These are phyloP conservation scores for Theileria sp. DNA, from an alignment of 169 alveolate genomes.

Conservation along the genomic window DNA sequence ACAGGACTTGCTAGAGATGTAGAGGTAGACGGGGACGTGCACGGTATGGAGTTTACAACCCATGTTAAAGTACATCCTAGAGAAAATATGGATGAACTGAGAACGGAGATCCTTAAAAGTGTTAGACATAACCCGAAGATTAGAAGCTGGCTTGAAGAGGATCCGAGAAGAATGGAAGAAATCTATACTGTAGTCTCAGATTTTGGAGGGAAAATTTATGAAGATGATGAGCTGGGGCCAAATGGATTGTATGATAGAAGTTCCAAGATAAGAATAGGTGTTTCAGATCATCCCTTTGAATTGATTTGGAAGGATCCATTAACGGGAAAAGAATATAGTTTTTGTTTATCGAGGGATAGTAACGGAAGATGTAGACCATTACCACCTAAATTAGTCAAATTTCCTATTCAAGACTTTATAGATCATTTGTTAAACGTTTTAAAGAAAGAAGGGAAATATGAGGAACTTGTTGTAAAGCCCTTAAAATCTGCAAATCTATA, in stretches of 20 bases:
- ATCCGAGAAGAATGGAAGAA: slow-evolving; percentile 41
- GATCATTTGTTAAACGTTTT: slow-evolving; percentile 22
- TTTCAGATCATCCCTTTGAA: slow-evolving; percentile 57
- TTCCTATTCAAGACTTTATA: slow-evolving; percentile 37
- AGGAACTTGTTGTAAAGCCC: slow-evolving; percentile 22
- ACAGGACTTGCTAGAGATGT: slow-evolving; percentile 25
- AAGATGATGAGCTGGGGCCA: slow-evolving; percentile 48
- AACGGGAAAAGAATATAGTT: slow-evolving; percentile 34
- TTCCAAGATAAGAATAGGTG: slow-evolving; percentile 46
- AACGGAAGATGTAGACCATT: slow-evolving; percentile 59
- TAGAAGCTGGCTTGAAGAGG: slow-evolving; percentile 19
- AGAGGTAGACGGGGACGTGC: slow-evolving; percentile 56
- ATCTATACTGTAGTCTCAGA: slow-evolving; percentile 47
- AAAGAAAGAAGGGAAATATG: slow-evolving; percentile 27
- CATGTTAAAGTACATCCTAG: slow-evolving; percentile 56
- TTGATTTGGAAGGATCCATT: slow-evolving; percentile 47
- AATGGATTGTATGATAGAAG: slow-evolving; percentile 30
- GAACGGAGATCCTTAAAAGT: slow-evolving; percentile 21
- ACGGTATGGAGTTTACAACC: slow-evolving; percentile 40
- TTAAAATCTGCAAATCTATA: slow-evolving; percentile 1
- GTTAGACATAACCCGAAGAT: slow-evolving; percentile 51
- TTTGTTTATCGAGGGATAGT: slow-evolving; percentile 28
- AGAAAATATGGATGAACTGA: slow-evolving; percentile 52
- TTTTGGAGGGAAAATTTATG: slow-evolving; percentile 39
- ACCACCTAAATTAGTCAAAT: slow-evolving; percentile 38